phyloP scores from a whole-genome alignment of 306 rosid genomes.

The Leucaena leucocephala region DNA sequence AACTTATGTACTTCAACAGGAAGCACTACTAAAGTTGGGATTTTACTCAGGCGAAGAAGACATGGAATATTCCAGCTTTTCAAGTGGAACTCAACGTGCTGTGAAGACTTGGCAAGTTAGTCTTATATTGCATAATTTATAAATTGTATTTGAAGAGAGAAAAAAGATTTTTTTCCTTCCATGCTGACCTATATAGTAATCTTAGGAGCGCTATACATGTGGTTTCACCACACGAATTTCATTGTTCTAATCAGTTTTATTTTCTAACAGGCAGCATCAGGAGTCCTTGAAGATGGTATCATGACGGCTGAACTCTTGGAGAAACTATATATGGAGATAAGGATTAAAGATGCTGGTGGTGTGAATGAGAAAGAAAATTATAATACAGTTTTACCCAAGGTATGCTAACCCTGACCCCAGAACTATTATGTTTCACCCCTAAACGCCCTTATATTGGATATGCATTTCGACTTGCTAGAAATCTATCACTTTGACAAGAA shows the following conservation, averaged over 20 bases:
- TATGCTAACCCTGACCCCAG: conserved; percentile 36
- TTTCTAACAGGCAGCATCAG: conserved; percentile 61
- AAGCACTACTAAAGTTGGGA: conserved; percentile 74
- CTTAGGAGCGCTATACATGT: not conserved
- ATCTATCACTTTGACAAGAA: not conserved
- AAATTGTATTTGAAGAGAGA: not conserved
- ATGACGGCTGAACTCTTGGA: conserved; percentile 80
- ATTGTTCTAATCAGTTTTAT: conserved; percentile 27
- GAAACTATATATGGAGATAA: conserved; percentile 48
- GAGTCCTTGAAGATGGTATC: conserved; percentile 79
- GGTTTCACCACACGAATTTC: conserved; percentile 2
- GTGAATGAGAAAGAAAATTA: conserved; percentile 36
- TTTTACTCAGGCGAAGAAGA: conserved; percentile 95
- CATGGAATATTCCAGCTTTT: conserved; percentile 81
- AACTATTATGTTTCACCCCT: not conserved
- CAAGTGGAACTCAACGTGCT: conserved; percentile 87
- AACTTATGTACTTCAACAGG: conserved; percentile 48
- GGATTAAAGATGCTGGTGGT: conserved; percentile 37
- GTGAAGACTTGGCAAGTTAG: conserved; percentile 99
- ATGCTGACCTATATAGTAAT: conserved; percentile 3
- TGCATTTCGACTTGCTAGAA: not conserved
- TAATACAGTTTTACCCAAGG: conserved; percentile 45
- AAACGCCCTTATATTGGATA: not conserved
- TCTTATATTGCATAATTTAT: conserved; percentile 28
- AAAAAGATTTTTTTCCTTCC: not conserved